Conservation (phyloP, 108 stramenopile species). For the Phaeodactylum tricornutum region DNA sequence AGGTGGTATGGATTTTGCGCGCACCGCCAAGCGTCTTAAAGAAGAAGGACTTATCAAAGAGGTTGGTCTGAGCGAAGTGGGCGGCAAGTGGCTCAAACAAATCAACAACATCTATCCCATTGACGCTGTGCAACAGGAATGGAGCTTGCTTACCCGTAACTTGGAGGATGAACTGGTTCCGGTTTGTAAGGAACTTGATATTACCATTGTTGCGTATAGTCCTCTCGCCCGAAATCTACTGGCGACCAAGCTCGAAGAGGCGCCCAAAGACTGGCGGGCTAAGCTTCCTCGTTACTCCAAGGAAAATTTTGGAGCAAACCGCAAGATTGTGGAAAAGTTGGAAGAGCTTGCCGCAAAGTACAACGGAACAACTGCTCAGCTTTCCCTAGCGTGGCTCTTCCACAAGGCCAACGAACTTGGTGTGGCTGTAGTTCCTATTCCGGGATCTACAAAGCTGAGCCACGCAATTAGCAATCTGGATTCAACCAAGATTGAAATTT, state of each 20-base stretch:
- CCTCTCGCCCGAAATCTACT: conserved; percentile 22
- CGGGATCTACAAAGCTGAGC: conserved; percentile 21
- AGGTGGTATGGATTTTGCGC: conserved; percentile 2
- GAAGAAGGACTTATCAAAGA: conserved; percentile 30
- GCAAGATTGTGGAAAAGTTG: conserved; percentile 5
- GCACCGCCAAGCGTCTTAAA: conserved; percentile 7
- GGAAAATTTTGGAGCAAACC: conserved; percentile 20
- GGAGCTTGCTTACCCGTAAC: conserved; percentile 20
- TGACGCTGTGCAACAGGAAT: conserved; percentile 28
- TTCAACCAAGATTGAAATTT: conserved; percentile 8
- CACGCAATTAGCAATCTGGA: conserved; percentile 14
- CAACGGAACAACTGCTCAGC: conserved; percentile 18
- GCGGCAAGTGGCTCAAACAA: conserved; percentile 12
- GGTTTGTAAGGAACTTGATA: conserved; percentile 21
- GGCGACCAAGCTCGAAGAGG: conserved; percentile 10
- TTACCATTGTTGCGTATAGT: conserved; percentile 26
- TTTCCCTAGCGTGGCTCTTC: conserved; percentile 25
- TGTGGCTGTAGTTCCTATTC: conserved; percentile 25
- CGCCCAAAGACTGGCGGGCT: conserved; percentile 14
- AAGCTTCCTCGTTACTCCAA: conserved; percentile 10
- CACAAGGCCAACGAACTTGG: conserved; percentile 13
- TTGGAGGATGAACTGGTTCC: conserved; percentile 27
- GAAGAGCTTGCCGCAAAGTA: conserved; percentile 14
- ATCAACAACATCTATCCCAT: conserved; percentile 15
- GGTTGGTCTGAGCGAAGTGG: conserved; percentile 22